Percentiles rank a stretch among this genome's conserved stretches.
These are phyloP conservation scores for Penicillium sp. DNA, from an alignment of 2,329 filamentous ascomycete genomes.

Conservation along the genomic window DNA sequence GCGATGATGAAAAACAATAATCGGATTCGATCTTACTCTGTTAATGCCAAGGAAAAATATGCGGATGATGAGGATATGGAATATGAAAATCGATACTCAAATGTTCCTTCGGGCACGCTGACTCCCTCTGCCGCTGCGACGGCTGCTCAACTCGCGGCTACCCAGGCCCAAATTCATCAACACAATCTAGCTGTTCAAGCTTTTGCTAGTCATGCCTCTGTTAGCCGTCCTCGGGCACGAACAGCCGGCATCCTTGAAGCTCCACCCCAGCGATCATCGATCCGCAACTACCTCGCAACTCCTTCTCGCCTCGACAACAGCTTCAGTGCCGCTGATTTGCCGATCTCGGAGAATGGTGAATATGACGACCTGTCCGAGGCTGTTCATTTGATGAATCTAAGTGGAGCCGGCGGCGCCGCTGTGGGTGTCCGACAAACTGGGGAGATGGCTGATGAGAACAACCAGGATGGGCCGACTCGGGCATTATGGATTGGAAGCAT, in stretches of 20 bases:
- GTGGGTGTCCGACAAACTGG: constrained; percentile 59
- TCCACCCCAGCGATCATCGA: constrained; percentile 57
- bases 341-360: constrained; percentile 66
- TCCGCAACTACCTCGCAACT: constrained; percentile 71
- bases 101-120: constrained; percentile 53
- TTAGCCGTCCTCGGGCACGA: constrained; percentile 76
- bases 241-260: constrained; percentile 89
- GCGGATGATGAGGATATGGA: constrained; percentile 81
- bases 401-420: constrained; percentile 37
- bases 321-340: constrained; percentile 68
- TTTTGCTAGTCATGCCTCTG: constrained; percentile 76
- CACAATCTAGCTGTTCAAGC: constrained; percentile 93
- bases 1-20: constrained; percentile 73
- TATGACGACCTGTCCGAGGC: constrained; percentile 76
- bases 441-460: constrained; percentile 68
- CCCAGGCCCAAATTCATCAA: constrained; percentile 67
- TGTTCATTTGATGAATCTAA: constrained; percentile 70
- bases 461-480: constrained; percentile 81
- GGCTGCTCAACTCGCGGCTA: constrained; percentile 54
- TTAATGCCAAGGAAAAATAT: constrained; percentile 97
- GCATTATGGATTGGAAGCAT: constrained; percentile 97
- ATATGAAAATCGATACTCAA: constrained; percentile 56
- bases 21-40: constrained; percentile 92
- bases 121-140: constrained; percentile 54
- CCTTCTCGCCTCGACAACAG: constrained; percentile 68